phyloP scores from a whole-genome alignment of 768 basidiomycete genomes.

The Hirschioporus abietinus region DNA sequence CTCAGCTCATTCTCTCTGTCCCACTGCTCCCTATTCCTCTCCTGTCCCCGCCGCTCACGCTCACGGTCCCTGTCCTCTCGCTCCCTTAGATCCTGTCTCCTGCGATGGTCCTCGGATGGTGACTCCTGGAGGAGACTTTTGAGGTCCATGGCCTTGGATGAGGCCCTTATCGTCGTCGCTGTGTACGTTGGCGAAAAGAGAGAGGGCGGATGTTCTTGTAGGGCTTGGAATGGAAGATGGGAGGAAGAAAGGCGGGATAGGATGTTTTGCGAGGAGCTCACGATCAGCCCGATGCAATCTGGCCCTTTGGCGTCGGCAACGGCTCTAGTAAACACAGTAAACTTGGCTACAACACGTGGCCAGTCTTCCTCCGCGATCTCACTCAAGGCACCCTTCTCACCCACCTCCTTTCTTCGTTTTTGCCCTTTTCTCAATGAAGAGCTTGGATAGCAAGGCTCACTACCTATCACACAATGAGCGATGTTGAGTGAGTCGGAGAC shows the following conservation, averaged over 20 bases:
- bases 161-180: background rate
- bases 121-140: conserved; percentile 64
- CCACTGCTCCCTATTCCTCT: conserved; percentile 18
- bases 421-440: background rate
- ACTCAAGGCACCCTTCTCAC: conserved; percentile 1
- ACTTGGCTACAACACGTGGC: conserved; percentile 1
- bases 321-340: background rate
- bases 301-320: background rate
- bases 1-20: conserved; percentile 15
- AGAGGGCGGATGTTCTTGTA: background rate
- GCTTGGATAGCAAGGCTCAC: too few relatives aligned
- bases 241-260: background rate
- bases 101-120: conserved; percentile 46
- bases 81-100: conserved; percentile 11
- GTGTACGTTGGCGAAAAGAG: background rate
- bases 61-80: conserved; percentile 17
- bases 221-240: background rate
- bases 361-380: background rate
- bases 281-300: conserved; percentile 5
- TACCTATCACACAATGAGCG: too few relatives aligned
- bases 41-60: conserved; percentile 23
- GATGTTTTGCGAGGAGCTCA: conserved; percentile 1
- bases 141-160: conserved; percentile 50
- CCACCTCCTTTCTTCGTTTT: background rate
- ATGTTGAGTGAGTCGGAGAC: background rate